These are phyloP conservation scores for Aureobasidium sp. DNA, from an alignment of 2,329 filamentous ascomycete species.

Conservation along the genomic window DNA sequence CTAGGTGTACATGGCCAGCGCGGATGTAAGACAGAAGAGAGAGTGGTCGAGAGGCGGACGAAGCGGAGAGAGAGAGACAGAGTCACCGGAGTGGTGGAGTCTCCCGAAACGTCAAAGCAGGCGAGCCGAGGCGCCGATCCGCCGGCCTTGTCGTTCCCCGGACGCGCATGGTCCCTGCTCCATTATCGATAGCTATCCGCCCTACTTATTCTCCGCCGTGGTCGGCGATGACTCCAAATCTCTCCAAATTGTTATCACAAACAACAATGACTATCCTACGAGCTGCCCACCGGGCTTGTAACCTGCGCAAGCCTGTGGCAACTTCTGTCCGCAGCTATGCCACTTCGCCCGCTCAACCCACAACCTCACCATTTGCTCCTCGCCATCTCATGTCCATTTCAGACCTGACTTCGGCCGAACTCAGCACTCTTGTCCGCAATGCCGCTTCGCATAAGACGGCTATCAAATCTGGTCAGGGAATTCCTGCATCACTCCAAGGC, in stretches of 20 bases:
- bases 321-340: slow-evolving; percentile 14
- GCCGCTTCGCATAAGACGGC: slow-evolving; percentile 65
- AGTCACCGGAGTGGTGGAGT: neutral
- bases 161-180: too few relatives aligned
- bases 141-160: neutral
- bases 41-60: slow-evolving; percentile 1
- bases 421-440: slow-evolving; percentile 74
- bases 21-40: neutral
- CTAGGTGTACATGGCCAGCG: neutral
- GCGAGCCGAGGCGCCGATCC: slow-evolving; percentile 1
- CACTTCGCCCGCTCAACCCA: slow-evolving; percentile 24
- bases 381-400: slow-evolving; percentile 88
- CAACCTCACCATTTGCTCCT: slow-evolving; percentile 52
- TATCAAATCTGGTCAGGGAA: slow-evolving; percentile 55
- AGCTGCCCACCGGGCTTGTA: neutral
- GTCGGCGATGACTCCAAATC: slow-evolving; percentile 5
- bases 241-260: neutral
- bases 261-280: slow-evolving; percentile 8
- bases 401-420: slow-evolving; percentile 71
- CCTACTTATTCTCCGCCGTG: neutral
- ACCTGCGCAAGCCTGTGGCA: neutral
- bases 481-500: slow-evolving; percentile 50
- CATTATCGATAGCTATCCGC: slow-evolving; percentile 1
- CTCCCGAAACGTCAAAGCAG: neutral
- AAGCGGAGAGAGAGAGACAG: neutral